Conservation (phyloP, 1,284 basidiomycete genomes). For the Malassezia equina region DNA sequence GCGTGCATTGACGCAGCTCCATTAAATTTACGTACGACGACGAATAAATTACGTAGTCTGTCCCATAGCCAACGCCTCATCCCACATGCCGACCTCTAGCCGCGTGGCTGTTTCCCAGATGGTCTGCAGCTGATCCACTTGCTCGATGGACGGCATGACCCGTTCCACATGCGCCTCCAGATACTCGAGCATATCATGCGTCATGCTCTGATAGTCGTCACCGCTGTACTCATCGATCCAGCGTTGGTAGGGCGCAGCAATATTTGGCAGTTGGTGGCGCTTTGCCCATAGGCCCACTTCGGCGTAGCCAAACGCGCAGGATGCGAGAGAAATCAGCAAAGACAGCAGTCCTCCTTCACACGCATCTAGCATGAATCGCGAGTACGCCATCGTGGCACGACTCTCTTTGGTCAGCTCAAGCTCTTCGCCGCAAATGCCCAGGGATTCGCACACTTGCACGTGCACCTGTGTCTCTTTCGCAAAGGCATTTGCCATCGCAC, state of each 20-base stretch:
- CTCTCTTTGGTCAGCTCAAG: constrained; percentile 31
- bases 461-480: constrained; percentile 33
- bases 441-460: constrained; percentile 25
- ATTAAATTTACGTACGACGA: constrained; percentile 47
- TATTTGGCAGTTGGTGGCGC: constrained; percentile 23
- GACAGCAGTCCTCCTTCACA: constrained; percentile 52
- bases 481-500: constrained; percentile 51
- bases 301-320: constrained; percentile 86
- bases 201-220: constrained; percentile 61
- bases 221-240: constrained; percentile 81
- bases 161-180: constrained; percentile 43
- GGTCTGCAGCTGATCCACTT: constrained; percentile 60
- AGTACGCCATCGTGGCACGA: constrained; percentile 38
- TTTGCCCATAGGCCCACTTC: constrained; percentile 65
- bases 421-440: constrained; percentile 22
- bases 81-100: constrained; percentile 82
- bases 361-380: constrained; percentile 37
- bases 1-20: constrained; percentile 19
- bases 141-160: constrained; percentile 59
- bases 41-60: constrained; percentile 19
- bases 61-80: constrained; percentile 55
- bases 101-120: constrained; percentile 64
- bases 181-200: constrained; percentile 57
- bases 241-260: constrained; percentile 24
- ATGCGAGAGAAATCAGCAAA: constrained; percentile 67